Percentiles rank a stretch among this genome's conserved stretches.
Evolutionary conservation across 345 rosid species (phyloP).

Genomic region (Stellera chamaejasme): DNA sequence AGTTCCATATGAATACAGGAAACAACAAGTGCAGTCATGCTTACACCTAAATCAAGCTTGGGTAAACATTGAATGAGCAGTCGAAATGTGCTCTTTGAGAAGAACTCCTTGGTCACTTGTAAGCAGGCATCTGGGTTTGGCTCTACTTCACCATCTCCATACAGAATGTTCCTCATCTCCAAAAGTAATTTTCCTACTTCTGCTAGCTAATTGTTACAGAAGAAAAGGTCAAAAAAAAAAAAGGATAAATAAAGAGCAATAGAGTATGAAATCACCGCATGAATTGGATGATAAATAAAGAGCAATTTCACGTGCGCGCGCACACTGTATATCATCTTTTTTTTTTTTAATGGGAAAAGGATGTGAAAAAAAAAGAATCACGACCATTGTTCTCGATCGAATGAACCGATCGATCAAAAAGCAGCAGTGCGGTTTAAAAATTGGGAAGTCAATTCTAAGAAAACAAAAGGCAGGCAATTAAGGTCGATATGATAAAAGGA

Average conservation of each 20-base stretch:
- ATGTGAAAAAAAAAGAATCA: no score
- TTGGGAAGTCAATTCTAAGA: neutral
- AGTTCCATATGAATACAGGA: no score
- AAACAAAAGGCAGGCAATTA: neutral
- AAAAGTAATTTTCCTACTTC: constrained; percentile 31
- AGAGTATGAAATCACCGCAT: no score
- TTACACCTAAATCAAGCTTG: constrained; percentile 35
- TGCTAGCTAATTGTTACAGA: constrained; percentile 20
- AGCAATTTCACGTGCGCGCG: no score
- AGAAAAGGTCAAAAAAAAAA: neutral
- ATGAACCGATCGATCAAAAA: no score
- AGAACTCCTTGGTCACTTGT: constrained; percentile 42
- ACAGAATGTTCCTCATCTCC: constrained; percentile 41
- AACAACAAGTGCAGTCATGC: neutral
- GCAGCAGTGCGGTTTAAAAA: neutral
- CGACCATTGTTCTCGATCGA: no score
- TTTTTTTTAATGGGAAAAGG: no score
- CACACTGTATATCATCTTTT: no score
- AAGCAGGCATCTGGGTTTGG: constrained; percentile 49
- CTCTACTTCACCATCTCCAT: constrained; percentile 37
- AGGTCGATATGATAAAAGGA: no score
- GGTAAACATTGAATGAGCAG: constrained; percentile 36
- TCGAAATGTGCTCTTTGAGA: constrained; percentile 36
- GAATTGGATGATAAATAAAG: no score
- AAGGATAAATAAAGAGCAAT: neutral